A percentile compares a stretch with the other conserved stretches of the same genome.
These are phyloP conservation scores for Ogataea hybrid DNA, from an alignment of 1,139 yeast species.

Conservation along the genomic window DNA sequence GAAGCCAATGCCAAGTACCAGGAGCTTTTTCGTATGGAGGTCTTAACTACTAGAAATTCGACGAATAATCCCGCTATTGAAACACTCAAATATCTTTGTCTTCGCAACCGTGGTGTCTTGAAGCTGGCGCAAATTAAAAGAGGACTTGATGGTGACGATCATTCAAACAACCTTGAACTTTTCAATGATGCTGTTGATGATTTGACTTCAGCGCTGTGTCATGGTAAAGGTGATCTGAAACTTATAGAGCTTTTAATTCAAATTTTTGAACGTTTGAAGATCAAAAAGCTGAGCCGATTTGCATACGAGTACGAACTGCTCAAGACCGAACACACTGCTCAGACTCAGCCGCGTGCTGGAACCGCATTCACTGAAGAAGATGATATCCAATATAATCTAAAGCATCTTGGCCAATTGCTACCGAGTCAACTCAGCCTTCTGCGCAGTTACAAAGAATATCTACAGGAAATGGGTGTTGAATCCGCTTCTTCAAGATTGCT, in stretches of 20 bases:
- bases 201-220: constrained; percentile 51
- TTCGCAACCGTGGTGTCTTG: constrained; percentile 78
- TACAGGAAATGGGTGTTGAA: constrained; percentile 18
- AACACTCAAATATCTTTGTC: constrained; percentile 70
- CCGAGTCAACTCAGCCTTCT: constrained; percentile 23
- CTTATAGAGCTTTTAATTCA: constrained; percentile 48
- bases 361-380: constrained; percentile 13
- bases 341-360: not conserved
- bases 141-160: constrained; percentile 19
- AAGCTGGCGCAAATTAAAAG: constrained; percentile 49
- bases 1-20: constrained; percentile 59
- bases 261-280: constrained; percentile 47
- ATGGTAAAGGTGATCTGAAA: constrained; percentile 62
- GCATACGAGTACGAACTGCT: constrained; percentile 63
- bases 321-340: constrained; percentile 24
- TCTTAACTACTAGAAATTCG: constrained; percentile 43
- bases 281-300: constrained; percentile 53
- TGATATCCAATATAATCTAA: constrained; percentile 22
- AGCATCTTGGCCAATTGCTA: constrained; percentile 18
- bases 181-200: constrained; percentile 49
- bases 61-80: constrained; percentile 65
- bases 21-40: constrained; percentile 64
- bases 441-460: constrained; percentile 17
- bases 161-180: constrained; percentile 31
- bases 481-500: constrained; percentile 2